Base-by-base conservation (phyloP, 192 early-diverging fungal species). In the Coemansia sp. region DNA sequence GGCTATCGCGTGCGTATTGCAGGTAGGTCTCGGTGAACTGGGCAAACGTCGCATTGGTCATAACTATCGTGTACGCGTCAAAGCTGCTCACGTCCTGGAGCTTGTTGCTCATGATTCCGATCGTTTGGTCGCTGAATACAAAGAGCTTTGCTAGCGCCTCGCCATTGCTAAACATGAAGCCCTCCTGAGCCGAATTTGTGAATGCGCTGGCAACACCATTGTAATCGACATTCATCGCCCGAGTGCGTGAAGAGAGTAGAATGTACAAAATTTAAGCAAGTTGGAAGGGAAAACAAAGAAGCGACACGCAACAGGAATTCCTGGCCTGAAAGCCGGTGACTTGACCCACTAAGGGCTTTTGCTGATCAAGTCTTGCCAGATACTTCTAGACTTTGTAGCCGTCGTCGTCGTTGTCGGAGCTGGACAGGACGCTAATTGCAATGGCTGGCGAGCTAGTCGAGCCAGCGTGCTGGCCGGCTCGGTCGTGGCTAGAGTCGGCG, bases 1-100 rank as follows among this genome's bases (percentile, higher is more conserved):
- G 63, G 43, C 43, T 41, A 33, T 79, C 66, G 29, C 76, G 62
- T 18, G 67, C 76, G 22, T 66, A 79, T n/a, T 34, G 15, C 26
- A 79, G 59, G 33, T 79, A 79, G 11, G 60, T 53, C n/a, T 37
- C 53, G 8, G 70, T 73, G 39, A 66, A 69, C 26, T 68, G 76
- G 12, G 43, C 50, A 38, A 69, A 68, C 22, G 62, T 48, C 15
- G 44, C 32, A 54, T 70, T 61, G 2, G 43, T 38, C n/a, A 73
- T 66, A 1, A 54, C 18, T 2, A 65, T 37, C n/a, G 57, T 59
- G 60, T 79, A 79, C n/a, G 53, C 36, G 19, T 61, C 62, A 63
- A 79, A 67, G 54, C 69, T 61, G 40, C 56, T 38, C 33, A 72
- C 67, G 37, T 27, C 53, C 33, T 14, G 24, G 18, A 79, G 48